A percentile compares a stretch with the other conserved stretches of the same genome.
phyloP scores from a whole-genome alignment of 2,329 filamentous ascomycete genomes.

The Blastomyces gilchristii region DNA sequence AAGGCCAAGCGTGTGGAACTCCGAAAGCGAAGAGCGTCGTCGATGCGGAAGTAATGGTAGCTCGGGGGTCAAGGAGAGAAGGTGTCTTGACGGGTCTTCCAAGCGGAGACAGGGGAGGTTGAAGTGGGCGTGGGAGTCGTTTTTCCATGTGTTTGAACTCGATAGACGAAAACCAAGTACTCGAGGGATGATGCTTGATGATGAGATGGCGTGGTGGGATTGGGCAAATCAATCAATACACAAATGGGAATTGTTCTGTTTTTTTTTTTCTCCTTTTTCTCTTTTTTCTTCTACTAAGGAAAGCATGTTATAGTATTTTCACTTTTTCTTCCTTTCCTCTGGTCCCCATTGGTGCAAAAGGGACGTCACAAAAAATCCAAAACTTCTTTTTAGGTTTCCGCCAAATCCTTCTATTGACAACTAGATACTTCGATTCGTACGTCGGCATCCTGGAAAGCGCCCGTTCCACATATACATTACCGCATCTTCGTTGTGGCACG shows the following conservation, averaged over 20 bases:
- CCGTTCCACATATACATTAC: neutral
- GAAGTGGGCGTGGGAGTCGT: constrained; percentile 1
- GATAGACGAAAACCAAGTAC: constrained; percentile 3
- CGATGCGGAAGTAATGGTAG: constrained; percentile 66
- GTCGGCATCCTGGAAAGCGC: neutral
- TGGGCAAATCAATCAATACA: constrained; percentile 5
- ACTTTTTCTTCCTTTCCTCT: neutral
- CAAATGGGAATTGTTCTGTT: constrained; percentile 2
- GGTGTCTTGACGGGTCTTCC: neutral
- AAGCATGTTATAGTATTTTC: constrained; percentile 10
- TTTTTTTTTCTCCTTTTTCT: neutral
- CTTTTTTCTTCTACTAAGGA: neutral
- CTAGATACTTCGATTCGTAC: neutral
- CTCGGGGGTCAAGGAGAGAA: neutral
- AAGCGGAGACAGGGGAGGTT: neutral
- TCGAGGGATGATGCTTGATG: constrained; percentile 4
- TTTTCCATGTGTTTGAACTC: constrained; percentile 8
- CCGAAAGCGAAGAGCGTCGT: constrained; percentile 94
- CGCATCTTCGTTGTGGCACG: neutral
- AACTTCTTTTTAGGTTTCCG: neutral
- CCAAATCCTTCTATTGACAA: neutral
- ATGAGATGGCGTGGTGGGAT: constrained; percentile 4
- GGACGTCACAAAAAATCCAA: neutral
- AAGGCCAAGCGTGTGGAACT: constrained; percentile 87
- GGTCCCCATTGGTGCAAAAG: neutral